Percentiles rank a stretch among this genome's conserved stretches.
Evolutionary conservation across 2,329 filamentous ascomycete genomes (phyloP).

Genomic region (Cladophialophora yegresii): DNA sequence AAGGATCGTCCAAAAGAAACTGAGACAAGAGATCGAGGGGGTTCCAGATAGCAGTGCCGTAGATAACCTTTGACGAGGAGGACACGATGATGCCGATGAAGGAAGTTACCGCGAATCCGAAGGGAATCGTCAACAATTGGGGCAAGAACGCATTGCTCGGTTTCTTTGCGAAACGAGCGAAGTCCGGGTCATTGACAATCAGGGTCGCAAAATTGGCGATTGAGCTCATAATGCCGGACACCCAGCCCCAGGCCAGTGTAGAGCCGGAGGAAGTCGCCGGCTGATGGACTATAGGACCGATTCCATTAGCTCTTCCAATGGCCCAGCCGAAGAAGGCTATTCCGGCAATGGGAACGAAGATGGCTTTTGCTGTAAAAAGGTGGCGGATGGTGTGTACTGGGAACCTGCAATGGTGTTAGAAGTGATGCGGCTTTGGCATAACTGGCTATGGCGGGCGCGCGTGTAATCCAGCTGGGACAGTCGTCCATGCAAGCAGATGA

Average conservation of each 20-base stretch:
- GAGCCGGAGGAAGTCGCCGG: conserved; percentile 64
- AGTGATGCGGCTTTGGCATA: neutral
- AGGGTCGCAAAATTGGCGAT: conserved; percentile 90
- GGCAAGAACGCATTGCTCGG: conserved; percentile 39
- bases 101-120: conserved; percentile 34
- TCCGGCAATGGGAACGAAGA: conserved; percentile 78
- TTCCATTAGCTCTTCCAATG: conserved; percentile 74
- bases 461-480: neutral
- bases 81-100: conserved; percentile 46
- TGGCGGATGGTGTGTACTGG: conserved; percentile 58
- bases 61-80: conserved; percentile 41
- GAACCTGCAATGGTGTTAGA: conserved; percentile 23
- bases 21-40: conserved; percentile 47
- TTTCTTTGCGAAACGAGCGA: conserved; percentile 68
- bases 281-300: conserved; percentile 79
- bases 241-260: conserved; percentile 74
- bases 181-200: conserved; percentile 64
- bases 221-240: conserved; percentile 82
- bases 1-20: conserved; percentile 41
- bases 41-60: conserved; percentile 47
- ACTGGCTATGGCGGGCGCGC: neutral
- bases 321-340: conserved; percentile 87
- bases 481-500: neutral
- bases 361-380: conserved; percentile 86
- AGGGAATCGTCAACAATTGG: conserved; percentile 33